Conservation (phyloP, 2,329 filamentous ascomycete genomes). For the Sporothrix luriei region DNA sequence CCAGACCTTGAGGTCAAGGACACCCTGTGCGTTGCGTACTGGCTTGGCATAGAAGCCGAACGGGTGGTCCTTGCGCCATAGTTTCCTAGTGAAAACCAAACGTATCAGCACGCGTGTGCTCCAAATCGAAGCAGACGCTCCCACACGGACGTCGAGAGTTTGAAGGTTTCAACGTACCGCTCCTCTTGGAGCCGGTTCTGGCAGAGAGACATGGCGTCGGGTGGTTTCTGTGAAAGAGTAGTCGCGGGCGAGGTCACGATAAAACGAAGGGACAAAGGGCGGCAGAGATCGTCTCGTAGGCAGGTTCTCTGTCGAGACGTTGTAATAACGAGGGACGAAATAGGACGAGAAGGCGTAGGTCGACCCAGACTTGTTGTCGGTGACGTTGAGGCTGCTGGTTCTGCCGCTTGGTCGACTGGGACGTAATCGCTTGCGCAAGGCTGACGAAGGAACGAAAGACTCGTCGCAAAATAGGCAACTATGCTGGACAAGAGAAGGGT, state of each 20-base stretch:
- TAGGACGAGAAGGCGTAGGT: background rate
- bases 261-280: background rate
- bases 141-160: background rate
- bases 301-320: background rate
- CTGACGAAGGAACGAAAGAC: no score
- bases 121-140: background rate
- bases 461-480: background rate
- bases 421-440: background rate
- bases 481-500: background rate
- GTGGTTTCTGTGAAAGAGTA: background rate
- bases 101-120: background rate
- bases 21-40: constrained; percentile 73
- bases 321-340: background rate
- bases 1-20: constrained; percentile 92
- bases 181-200: constrained; percentile 87
- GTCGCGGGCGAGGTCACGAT: background rate
- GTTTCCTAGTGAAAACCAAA: constrained; percentile 64
- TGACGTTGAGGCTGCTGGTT: background rate
- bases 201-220: constrained; percentile 75
- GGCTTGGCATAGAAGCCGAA: constrained; percentile 97
- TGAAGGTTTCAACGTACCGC: constrained; percentile 59
- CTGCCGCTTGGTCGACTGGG: background rate
- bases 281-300: background rate
- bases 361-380: background rate
- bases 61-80: constrained; percentile 95